Evolutionary conservation across 176 grass and related monocot species (phyloP).

Genomic region (Aegilops longissima): DNA sequence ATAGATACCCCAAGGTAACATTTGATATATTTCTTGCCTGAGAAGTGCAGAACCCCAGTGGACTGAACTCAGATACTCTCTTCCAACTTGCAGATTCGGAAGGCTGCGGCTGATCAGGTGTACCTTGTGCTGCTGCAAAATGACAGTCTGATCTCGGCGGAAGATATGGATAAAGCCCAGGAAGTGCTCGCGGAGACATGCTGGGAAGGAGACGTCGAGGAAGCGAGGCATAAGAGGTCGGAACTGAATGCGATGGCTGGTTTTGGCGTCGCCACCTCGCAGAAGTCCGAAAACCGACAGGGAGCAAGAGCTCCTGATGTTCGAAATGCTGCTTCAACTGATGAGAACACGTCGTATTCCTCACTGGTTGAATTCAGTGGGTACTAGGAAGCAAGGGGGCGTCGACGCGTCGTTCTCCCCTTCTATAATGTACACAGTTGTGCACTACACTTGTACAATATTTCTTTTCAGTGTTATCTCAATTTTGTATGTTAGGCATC

Average conservation of each 20-base stretch:
- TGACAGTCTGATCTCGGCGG: conserved; percentile 36
- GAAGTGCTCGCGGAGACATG: conserved; percentile 70
- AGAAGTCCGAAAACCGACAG: conserved; percentile 11
- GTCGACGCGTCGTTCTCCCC: neutral
- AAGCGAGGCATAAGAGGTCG: conserved; percentile 54
- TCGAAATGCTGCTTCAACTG: conserved; percentile 17
- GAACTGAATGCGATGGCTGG: conserved; percentile 57
- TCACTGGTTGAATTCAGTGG: conserved; percentile 86
- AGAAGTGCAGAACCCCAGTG: neutral
- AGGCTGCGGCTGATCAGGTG: conserved; percentile 89
- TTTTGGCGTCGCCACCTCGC: conserved; percentile 32
- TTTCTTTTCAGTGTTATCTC: neutral
- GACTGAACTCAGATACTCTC: conserved; percentile 11
- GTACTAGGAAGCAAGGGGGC: conserved; percentile 40
- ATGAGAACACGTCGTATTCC: conserved; percentile 91
- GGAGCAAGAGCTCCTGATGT: conserved; percentile 19
- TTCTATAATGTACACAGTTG: neutral
- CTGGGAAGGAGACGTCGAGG: conserved; percentile 85
- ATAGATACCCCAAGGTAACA: conserved; percentile 92
- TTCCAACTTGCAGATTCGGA: conserved; percentile 59
- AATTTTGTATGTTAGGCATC: neutral
- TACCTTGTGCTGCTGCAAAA: conserved; percentile 86
- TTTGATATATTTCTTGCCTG: neutral
- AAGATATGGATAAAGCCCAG: conserved; percentile 62
- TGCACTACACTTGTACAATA: neutral